Base-by-base conservation (phyloP, 1,139 yeast species). In the Candida glucosophila region DNA sequence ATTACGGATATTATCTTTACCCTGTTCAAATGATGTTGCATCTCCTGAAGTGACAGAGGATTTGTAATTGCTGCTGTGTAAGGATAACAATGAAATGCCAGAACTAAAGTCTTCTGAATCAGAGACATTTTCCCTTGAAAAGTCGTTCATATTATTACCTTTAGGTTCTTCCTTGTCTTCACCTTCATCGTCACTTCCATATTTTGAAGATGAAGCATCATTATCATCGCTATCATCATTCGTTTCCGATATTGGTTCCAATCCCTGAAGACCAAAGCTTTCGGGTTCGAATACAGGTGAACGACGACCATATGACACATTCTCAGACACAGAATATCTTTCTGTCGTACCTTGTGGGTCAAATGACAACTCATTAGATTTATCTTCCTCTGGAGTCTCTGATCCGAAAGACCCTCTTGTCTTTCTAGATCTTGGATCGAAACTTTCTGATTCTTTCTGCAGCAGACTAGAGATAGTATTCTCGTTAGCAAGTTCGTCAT, bases 191-290 rank as follows among this genome's bases (percentile, higher is more conserved):
- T 53, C 60, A 33, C 58, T 50, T 16, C 54, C 60, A 32, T 62
- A 59, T 29, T 52, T 55, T 11, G 64, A 56, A 14, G 62, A 48
- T 19, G 47, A 42, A 29, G 50, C 50, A 28, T 55, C 64, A 31
- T 44, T 51, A 28, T 39, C 43, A 20, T 50, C 59, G 13, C n/a
- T n/a, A n/a, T n/a, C n/a, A n/a, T n/a, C n/a, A n/a, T n/a, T n/a
- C 13, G 42, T 39, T 36, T 61, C 69, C 11, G 48, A 55, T 38
- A 61, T 59, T 27, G 68, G 67, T 14, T 56, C 61, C 37, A 63
- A 56, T 2, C 59, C 62, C 30, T 49, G 47, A 26, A 55, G 41
- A 4, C 60, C 62, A 41, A 52, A 55, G 25, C 55, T 49, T 29
- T 41, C 41, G 25, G 40, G 37, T 30, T 56, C 60, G 32, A 53